Evolutionary conservation across 2,329 filamentous ascomycete species (phyloP).

Genomic region (Neonectria neomacrospora): DNA sequence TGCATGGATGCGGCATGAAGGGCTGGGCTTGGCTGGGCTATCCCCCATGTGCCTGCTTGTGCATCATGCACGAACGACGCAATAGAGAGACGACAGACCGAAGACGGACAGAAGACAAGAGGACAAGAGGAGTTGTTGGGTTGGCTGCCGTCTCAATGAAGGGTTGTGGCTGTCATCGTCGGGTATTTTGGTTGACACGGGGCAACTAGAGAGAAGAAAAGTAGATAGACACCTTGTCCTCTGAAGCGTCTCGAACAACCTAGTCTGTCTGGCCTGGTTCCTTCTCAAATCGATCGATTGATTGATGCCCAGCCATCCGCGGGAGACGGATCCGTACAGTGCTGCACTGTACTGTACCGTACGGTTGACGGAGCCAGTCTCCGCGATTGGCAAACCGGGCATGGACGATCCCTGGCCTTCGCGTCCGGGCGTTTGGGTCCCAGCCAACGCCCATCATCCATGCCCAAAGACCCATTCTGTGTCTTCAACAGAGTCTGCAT

Average conservation of each 20-base stretch:
- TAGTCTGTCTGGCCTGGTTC: background rate
- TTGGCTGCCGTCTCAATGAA: no score
- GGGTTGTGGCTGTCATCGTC: background rate
- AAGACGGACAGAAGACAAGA: background rate
- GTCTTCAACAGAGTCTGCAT: background rate
- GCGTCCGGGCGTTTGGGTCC: slow-evolving; percentile 13
- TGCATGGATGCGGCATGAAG: slow-evolving; percentile 19
- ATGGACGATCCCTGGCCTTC: slow-evolving; percentile 19
- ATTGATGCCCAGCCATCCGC: slow-evolving; percentile 5
- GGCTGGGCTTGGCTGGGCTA: slow-evolving; percentile 2
- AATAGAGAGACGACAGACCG: background rate
- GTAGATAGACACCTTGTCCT: background rate
- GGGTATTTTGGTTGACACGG: background rate
- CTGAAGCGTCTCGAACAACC: background rate
- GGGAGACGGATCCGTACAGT: slow-evolving; percentile 7
- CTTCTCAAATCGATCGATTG: background rate
- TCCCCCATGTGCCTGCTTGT: slow-evolving; percentile 8
- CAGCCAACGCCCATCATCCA: background rate
- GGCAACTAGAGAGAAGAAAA: background rate
- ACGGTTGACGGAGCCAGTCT: background rate
- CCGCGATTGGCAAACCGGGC: slow-evolving; percentile 3
- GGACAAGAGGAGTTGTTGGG: no score
- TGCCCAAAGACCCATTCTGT: slow-evolving; percentile 7
- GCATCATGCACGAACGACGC: slow-evolving; percentile 24
- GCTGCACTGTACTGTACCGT: slow-evolving; percentile 7